A percentile compares a stretch with the other conserved stretches of the same genome.
These are phyloP conservation scores for Fusarium succisae DNA, from an alignment of 2,329 filamentous ascomycete species.

Conservation along the genomic window DNA sequence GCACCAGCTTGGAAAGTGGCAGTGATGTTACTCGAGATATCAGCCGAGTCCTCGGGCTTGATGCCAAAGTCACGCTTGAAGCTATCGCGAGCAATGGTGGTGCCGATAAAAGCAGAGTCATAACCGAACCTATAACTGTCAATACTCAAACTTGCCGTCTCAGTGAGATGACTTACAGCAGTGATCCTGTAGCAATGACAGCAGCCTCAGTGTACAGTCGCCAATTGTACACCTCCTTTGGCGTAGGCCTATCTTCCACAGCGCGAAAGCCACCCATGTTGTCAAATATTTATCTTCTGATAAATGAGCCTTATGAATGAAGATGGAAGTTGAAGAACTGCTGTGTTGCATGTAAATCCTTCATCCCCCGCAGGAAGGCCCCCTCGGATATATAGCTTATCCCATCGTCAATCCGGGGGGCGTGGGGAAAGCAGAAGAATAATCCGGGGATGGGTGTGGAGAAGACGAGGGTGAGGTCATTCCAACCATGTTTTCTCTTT, in stretches of 20 bases:
- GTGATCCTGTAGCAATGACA: slow-evolving; percentile 59
- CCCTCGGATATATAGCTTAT: slow-evolving; percentile 37
- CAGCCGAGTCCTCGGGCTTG: slow-evolving; percentile 40
- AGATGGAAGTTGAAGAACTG: neutral
- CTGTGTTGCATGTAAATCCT: neutral
- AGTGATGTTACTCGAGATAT: slow-evolving; percentile 56
- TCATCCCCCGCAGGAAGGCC: slow-evolving; percentile 4
- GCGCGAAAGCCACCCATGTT: slow-evolving; percentile 54
- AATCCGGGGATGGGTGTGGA: slow-evolving; percentile 38
- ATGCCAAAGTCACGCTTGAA: slow-evolving; percentile 57
- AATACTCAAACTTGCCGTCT: neutral
- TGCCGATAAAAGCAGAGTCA: slow-evolving; percentile 64
- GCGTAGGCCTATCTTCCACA: slow-evolving; percentile 64
- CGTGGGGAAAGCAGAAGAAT: slow-evolving; percentile 33
- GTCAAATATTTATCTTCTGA: neutral
- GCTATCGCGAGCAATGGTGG: slow-evolving; percentile 59
- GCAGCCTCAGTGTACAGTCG: slow-evolving; percentile 57
- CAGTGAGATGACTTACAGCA: slow-evolving; percentile 46
- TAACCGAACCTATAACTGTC: slow-evolving; percentile 56
- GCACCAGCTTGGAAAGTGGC: slow-evolving; percentile 60
- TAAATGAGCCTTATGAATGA: neutral
- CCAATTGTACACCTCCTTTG: slow-evolving; percentile 64
- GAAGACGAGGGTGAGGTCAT: slow-evolving; percentile 20
- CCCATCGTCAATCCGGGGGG: slow-evolving; percentile 32
- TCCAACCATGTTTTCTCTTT: slow-evolving; percentile 23